Conservation (phyloP, 2,329 filamentous ascomycete species). For the Phaeomoniella chlamydospora region DNA sequence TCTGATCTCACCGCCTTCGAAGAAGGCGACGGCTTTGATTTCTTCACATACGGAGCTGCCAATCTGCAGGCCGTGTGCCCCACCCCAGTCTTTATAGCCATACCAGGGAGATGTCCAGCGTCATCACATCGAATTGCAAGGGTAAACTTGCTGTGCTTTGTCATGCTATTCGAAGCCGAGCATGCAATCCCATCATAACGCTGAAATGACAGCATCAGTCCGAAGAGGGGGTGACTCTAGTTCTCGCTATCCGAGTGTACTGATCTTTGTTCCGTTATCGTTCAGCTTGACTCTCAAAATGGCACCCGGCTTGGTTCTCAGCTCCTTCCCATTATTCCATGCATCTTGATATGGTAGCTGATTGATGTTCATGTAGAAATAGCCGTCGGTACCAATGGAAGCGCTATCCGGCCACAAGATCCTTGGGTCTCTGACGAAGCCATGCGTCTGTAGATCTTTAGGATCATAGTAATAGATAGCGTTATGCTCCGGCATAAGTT, state of each 20-base stretch:
- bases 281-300: slow-evolving; percentile 28
- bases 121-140: too few relatives aligned
- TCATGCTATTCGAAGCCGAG: too few relatives aligned
- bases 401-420: slow-evolving; percentile 30
- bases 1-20: too few relatives aligned
- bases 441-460: slow-evolving; percentile 18
- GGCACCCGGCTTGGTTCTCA: slow-evolving; percentile 26
- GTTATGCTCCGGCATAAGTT: slow-evolving; percentile 31
- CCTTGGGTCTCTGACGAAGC: slow-evolving; percentile 25
- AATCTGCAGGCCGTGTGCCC: too few relatives aligned
- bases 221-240: too few relatives aligned
- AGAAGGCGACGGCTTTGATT: too few relatives aligned
- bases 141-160: too few relatives aligned
- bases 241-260: slow-evolving; percentile 7
- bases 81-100: too few relatives aligned
- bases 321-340: slow-evolving; percentile 32
- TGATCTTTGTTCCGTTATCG: slow-evolving; percentile 24
- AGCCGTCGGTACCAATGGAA: slow-evolving; percentile 26
- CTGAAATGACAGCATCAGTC: too few relatives aligned
- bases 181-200: too few relatives aligned
- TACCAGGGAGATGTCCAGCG: too few relatives aligned
- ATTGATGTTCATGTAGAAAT: slow-evolving; percentile 34
- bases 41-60: too few relatives aligned
- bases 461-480: slow-evolving; percentile 30
- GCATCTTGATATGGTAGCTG: slow-evolving; percentile 32